phyloP scores from a whole-genome alignment of 306 rosid species.

The Dryas alaskensis region DNA sequence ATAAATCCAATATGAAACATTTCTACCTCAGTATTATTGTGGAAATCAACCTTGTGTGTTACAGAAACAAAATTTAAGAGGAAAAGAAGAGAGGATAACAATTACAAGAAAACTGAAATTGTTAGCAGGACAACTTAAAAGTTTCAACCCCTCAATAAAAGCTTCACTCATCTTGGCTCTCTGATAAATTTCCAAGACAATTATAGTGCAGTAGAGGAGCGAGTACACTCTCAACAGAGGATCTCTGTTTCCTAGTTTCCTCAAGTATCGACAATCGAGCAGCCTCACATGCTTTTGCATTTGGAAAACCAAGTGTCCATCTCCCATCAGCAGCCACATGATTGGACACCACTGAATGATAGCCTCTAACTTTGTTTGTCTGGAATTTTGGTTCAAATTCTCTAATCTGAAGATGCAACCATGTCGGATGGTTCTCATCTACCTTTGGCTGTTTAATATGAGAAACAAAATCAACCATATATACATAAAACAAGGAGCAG shows the following conservation, averaged over 20 bases:
- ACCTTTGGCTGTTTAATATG: constrained; percentile 59
- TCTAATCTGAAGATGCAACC: constrained; percentile 79
- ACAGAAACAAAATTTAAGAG: constrained; percentile 2
- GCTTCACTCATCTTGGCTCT: constrained; percentile 34
- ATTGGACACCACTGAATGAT: constrained; percentile 32
- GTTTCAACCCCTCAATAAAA: constrained; percentile 7
- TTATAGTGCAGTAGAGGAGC: constrained; percentile 57
- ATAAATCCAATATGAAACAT: background rate
- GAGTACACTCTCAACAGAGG: constrained; percentile 51
- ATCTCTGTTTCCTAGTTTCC: constrained; percentile 66
- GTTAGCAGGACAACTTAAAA: constrained; percentile 26
- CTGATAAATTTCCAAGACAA: constrained; percentile 31
- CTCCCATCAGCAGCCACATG: constrained; percentile 55
- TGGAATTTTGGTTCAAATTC: constrained; percentile 52
- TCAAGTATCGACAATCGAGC: constrained; percentile 50
- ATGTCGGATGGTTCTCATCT: constrained; percentile 62
- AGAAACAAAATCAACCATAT: background rate
- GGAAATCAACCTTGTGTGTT: background rate
- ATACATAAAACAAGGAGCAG: background rate
- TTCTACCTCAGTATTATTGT: background rate
- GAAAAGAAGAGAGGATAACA: background rate
- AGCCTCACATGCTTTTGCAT: constrained; percentile 58
- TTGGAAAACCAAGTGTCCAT: constrained; percentile 80
- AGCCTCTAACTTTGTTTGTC: constrained; percentile 36
- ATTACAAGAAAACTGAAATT: constrained; percentile 1